A percentile compares a stretch with the other conserved stretches of the same genome.
Conservation (phyloP, 805 yeast genomes). For the Saccharomycopsis guyanensis region DNA sequence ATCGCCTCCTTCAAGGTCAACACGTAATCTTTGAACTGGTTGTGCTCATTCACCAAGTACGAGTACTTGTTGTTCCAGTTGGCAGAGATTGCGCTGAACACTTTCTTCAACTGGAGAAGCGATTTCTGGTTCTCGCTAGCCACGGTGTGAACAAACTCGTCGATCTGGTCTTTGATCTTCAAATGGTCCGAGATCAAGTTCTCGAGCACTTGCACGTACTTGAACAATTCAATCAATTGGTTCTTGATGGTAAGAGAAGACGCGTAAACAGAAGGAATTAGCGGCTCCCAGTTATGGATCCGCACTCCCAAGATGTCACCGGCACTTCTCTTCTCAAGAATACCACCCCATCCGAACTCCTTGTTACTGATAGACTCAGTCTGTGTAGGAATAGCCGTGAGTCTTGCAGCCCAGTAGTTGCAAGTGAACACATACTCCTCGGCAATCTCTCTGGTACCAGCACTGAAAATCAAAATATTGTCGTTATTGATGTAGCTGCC, state of each 20-base stretch:
- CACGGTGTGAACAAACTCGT: constrained; percentile 26
- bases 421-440: constrained; percentile 64
- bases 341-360: constrained; percentile 73
- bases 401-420: constrained; percentile 86
- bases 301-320: constrained; percentile 8
- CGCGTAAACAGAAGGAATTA: constrained; percentile 26
- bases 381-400: constrained; percentile 71
- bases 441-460: constrained; percentile 62
- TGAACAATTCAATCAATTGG: constrained; percentile 34
- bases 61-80: constrained; percentile 37
- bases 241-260: constrained; percentile 24
- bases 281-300: constrained; percentile 29
- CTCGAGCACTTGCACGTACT: constrained; percentile 35
- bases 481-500: constrained; percentile 22
- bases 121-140: constrained; percentile 10
- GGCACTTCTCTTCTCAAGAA: constrained; percentile 4
- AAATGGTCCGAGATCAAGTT: constrained; percentile 37
- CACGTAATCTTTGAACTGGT: constrained; percentile 29
- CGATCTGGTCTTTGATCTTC: constrained; percentile 30
- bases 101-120: constrained; percentile 12
- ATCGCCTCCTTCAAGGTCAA: constrained; percentile 29
- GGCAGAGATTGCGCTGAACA: constrained; percentile 26
- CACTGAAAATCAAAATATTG: constrained; percentile 48
- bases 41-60: constrained; percentile 30
- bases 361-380: constrained; percentile 62